Conservation (phyloP, 73 alveolate species). For the Stentor coeruleus region DNA sequence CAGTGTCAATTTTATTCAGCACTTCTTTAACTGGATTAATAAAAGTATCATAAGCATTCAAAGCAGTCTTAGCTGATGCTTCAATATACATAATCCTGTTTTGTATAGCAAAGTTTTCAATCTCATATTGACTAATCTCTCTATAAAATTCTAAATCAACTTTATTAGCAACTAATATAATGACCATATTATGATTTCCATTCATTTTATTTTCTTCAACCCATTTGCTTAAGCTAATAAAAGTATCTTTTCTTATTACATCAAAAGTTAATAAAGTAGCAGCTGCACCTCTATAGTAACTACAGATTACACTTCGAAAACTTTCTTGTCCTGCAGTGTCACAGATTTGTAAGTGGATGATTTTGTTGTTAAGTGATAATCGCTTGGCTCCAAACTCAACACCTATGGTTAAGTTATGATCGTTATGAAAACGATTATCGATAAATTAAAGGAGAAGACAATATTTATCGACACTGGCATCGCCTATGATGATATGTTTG, state of each 20-base stretch:
- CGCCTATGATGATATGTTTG: not conserved
- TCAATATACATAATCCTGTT: too few relatives aligned
- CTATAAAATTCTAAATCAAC: conserved; percentile 62
- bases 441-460: not conserved
- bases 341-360: not conserved
- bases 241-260: conserved; percentile 63
- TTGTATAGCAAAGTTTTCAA: too few relatives aligned
- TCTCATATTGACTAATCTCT: too few relatives aligned
- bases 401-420: not conserved
- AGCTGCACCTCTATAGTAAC: conserved; percentile 70
- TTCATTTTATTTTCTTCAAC: conserved; percentile 60
- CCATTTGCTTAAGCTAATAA: conserved; percentile 67
- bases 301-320: conserved; percentile 71
- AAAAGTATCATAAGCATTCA: too few relatives aligned
- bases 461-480: not conserved
- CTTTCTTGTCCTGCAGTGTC: conserved; percentile 74
- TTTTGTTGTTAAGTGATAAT: not conserved
- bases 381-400: not conserved
- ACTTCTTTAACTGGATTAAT: too few relatives aligned
- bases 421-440: not conserved
- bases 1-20: too few relatives aligned
- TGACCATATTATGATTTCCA: conserved; percentile 51
- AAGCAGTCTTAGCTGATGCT: too few relatives aligned
- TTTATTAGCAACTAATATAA: conserved; percentile 77
- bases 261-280: conserved; percentile 81